Evolutionary conservation across 225 moss, liverwort and hornwort species (phyloP), one percentile per base, ranked within the genome.

Genomic region (Neckera pumila): DNA sequence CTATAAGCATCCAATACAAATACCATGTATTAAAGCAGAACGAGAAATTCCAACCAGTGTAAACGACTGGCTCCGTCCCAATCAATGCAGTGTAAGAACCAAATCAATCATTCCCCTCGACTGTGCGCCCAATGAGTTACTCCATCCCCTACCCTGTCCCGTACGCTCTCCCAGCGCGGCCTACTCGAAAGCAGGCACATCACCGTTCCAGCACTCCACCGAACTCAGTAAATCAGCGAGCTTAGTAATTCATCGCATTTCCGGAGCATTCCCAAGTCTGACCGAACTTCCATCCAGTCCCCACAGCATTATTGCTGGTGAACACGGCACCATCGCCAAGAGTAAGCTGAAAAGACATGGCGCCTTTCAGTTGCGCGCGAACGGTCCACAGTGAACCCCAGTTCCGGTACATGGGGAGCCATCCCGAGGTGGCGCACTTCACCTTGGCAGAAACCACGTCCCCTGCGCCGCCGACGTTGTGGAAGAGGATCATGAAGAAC

Each of bases 401-500:
- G 84, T 91, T 89, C 10, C 89, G 84, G 38, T 9, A 91, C 91
- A 91, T 91, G 13, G 78, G 42, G 17, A 73, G 9, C 91, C 91
- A 89, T 11, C 6, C 38, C 5, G 83, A 42, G n/a, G 58, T 51
- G 33, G 86, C 6, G 36, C 86, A 79, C 65, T 42, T 84, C 16
- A 91, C 49, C 28, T 73, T 34, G 2, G 20, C 80, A 2, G 86
- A 10, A 4, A 63, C 6, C 3, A 84, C 25, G 7, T 91, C 91
- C 7, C 89, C 86, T 0, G 89, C 66, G 26, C 89, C 86, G 30
- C 17, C 89, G 10, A 91, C 79, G 66, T 91, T 91, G 74, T 91
- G 86, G 31, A 91, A n/a, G 36, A 91, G 91, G 36, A 91, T 79
- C 91, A 91, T 91, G 64, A 91, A 82, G 43, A 89, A 91, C 73